These are phyloP conservation scores for Phycomyces blakesleeanus DNA, from an alignment of 192 early-diverging fungal species.

Conservation along the genomic window DNA sequence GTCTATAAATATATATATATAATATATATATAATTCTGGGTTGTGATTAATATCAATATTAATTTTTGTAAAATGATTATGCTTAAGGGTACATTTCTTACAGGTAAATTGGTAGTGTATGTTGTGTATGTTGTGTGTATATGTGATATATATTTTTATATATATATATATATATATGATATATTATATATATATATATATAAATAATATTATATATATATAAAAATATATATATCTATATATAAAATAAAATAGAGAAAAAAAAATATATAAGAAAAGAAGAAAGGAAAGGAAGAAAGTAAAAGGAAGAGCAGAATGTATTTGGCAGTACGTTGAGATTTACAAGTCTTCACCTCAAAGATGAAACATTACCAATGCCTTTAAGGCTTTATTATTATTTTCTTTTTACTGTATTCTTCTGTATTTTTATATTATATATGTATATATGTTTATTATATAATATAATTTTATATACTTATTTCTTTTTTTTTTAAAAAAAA, in stretches of 20 bases:
- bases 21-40: no score
- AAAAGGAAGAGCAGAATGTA: neutral
- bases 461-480: neutral
- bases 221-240: neutral
- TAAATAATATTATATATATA: neutral
- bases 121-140: neutral
- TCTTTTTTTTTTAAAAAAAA: neutral
- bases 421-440: no score
- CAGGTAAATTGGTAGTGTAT: no score
- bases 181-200: constrained; percentile 1
- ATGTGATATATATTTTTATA: constrained; percentile 6
- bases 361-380: no score
- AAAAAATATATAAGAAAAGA: neutral
- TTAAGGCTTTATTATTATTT: no score
- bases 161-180: constrained; percentile 1
- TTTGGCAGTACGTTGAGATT: neutral
- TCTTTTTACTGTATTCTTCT: neutral
- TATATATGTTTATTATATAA: no score
- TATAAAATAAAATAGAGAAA: neutral
- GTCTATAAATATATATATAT: no score
- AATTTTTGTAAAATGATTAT: no score
- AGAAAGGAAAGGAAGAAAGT: neutral
- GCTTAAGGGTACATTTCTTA: no score
- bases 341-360: no score
- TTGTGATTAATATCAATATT: no score